Conservation (phyloP, 1,139 yeast genomes). For the Pneumocystis canis region DNA sequence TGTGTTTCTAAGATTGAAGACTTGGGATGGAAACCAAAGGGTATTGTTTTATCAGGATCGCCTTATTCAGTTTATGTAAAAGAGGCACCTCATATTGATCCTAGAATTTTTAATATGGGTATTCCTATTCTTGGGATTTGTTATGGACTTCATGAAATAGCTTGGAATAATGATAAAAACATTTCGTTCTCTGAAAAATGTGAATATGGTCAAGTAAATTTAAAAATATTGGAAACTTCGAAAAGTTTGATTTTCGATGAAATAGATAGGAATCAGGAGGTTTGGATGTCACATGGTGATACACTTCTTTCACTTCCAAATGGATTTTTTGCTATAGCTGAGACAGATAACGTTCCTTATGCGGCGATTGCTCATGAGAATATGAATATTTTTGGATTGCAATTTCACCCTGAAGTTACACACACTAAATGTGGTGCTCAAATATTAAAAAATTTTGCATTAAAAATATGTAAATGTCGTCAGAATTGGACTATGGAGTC, state of each 20-base stretch:
- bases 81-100: conserved; percentile 96
- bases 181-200: conserved; percentile 95
- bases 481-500: conserved; percentile 98
- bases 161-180: conserved; percentile 86
- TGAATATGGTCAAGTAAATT: conserved; percentile 93
- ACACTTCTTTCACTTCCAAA: conserved; percentile 80
- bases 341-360: conserved; percentile 85
- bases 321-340: conserved; percentile 80
- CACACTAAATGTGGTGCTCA: conserved; percentile 86
- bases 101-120: conserved; percentile 70
- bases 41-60: conserved; percentile 91
- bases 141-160: conserved; percentile 98
- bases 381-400: conserved; percentile 77
- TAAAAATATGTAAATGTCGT: conserved; percentile 67
- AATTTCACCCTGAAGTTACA: conserved; percentile 98
- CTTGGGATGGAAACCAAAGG: conserved; percentile 74
- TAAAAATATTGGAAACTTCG: conserved; percentile 52
- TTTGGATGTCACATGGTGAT: conserved; percentile 99
- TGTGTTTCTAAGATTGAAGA: conserved; percentile 94
- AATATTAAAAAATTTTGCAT: conserved; percentile 81
- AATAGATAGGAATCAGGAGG: conserved; percentile 40
- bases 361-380: conserved; percentile 77
- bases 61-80: conserved; percentile 94
- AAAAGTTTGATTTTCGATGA: conserved; percentile 45
- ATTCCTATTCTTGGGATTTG: conserved; percentile 97